A percentile compares a stretch with the other conserved stretches of the same genome.
These are phyloP conservation scores for Ramaria rubella DNA, from an alignment of 768 basidiomycete species.

Conservation along the genomic window DNA sequence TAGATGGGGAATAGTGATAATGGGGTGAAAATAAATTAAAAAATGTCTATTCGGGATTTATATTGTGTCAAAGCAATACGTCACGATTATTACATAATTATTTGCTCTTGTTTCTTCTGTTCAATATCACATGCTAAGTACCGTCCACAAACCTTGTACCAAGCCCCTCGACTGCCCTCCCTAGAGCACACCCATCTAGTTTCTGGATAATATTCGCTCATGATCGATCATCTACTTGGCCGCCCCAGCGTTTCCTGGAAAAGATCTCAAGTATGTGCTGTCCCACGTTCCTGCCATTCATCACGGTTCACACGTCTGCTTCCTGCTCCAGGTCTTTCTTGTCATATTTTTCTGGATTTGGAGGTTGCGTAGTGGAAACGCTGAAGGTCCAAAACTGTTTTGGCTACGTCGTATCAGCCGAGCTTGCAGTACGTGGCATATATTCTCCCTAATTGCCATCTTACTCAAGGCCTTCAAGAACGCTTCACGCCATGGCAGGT, in stretches of 20 bases:
- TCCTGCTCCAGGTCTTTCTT: constrained; percentile 62
- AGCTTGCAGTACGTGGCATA: constrained; percentile 43
- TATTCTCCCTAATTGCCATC: constrained; percentile 1
- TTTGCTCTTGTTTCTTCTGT: too few species aligned
- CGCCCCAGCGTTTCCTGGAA: constrained; percentile 89
- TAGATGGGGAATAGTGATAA: background rate
- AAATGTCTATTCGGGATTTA: background rate
- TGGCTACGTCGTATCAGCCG: constrained; percentile 57
- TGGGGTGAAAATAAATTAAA: background rate
- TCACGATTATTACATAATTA: background rate
- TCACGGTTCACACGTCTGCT: background rate
- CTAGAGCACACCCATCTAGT: too few species aligned
- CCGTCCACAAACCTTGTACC: too few species aligned
- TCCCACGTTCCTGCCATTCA: background rate
- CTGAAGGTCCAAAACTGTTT: constrained; percentile 57
- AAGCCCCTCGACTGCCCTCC: too few species aligned
- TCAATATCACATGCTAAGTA: too few species aligned
- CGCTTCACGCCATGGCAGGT: constrained; percentile 97
- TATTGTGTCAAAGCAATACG: background rate
- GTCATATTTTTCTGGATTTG: constrained; percentile 91
- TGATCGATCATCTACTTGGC: constrained; percentile 93
- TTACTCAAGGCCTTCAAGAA: constrained; percentile 32
- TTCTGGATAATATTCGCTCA: too few species aligned
- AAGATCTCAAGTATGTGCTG: constrained; percentile 58
- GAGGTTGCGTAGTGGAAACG: constrained; percentile 61